Conservation (phyloP, 139 green algal genomes). For the Ettlia oleoabundans region DNA sequence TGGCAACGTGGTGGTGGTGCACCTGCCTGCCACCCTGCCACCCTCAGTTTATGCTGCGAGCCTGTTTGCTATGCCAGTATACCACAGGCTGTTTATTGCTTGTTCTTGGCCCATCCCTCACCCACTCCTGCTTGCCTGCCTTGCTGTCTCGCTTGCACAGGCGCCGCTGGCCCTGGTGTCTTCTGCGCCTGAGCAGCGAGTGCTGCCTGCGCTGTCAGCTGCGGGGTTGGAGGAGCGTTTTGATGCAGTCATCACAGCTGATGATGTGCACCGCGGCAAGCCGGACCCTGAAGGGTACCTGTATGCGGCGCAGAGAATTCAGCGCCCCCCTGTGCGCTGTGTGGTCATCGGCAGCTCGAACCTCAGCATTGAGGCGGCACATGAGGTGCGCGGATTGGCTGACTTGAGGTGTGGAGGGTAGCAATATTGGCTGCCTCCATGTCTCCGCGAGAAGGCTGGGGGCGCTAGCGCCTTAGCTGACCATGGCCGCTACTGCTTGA, state of each 20-base stretch:
- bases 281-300: slow-evolving; percentile 84
- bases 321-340: slow-evolving; percentile 87
- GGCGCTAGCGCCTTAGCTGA: too few relatives aligned
- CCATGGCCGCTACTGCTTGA: too few relatives aligned
- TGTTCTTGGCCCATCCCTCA: not conserved
- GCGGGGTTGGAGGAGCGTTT: slow-evolving; percentile 69
- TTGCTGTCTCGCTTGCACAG: not conserved
- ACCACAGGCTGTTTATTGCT: too few relatives aligned
- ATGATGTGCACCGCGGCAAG: slow-evolving; percentile 76
- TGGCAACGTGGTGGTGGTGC: too few relatives aligned
- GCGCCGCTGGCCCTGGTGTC: slow-evolving; percentile 80
- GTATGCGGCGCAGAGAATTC: slow-evolving; percentile 74
- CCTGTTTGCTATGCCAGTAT: too few relatives aligned
- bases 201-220: slow-evolving; percentile 58
- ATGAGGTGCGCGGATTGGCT: slow-evolving; percentile 74
- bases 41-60: too few relatives aligned
- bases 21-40: too few relatives aligned
- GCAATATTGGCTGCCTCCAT: too few relatives aligned
- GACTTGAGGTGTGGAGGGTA: too few relatives aligned
- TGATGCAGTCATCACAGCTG: slow-evolving; percentile 79
- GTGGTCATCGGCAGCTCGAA: slow-evolving; percentile 91
- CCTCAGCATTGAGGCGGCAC: slow-evolving; percentile 84
- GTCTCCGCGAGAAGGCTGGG: too few relatives aligned
- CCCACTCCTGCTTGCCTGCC: not conserved
- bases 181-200: slow-evolving; percentile 55